Base-by-base conservation (phyloP, 441 rosid genomes). In the Gossypium aridum region DNA sequence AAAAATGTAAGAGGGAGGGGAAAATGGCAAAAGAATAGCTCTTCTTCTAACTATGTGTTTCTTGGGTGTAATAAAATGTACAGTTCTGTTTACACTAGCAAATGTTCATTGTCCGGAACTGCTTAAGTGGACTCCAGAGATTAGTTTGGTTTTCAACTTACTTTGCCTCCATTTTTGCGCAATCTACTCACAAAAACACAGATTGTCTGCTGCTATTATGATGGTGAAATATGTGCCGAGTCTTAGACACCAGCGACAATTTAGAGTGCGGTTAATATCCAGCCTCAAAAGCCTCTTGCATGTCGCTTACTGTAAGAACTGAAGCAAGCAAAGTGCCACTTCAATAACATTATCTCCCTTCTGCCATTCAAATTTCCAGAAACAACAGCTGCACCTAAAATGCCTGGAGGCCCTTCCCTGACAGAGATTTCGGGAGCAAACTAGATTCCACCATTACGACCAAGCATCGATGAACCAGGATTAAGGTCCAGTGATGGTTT, bases 401-500 rank as follows among this genome's bases (percentile, higher is more conserved):
- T 39, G 67, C 81, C 70, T 25, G 54, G 71, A 71, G 7, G 67
- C 57, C 39, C 51, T 54, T 28, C 26, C 55, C 49, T 19, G 61
- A 34, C 66, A 31, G 4, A 51, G 55, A 68, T 57, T 75, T 34
- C 62, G 57, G 16, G 64, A 31, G 25, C 74, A 23, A 45, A 16
- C 64, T 82, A 75, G 60, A 77, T 73, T 81, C 88, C 83, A 78
- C 77, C 81, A 54, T 82, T 76, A 6, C 79, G 84, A 14, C 87
- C 80, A 64, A 75, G 92, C 76, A 79, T 72, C 76, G 87, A 68
- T n/a, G 70, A 83, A 79, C 83, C 81, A 25, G 89, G 84, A 61
- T 83, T 87, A 72, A 92, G 81, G 78, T 92, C 89, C 67, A 88
- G 75, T 73, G 91, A 79, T 45, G 84, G 87, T 76, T 86, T 89